A percentile compares a stretch with the other conserved stretches of the same genome.
Evolutionary conservation across 2,329 filamentous ascomycete species (phyloP).

Genomic region (Fusarium sulawesiense): DNA sequence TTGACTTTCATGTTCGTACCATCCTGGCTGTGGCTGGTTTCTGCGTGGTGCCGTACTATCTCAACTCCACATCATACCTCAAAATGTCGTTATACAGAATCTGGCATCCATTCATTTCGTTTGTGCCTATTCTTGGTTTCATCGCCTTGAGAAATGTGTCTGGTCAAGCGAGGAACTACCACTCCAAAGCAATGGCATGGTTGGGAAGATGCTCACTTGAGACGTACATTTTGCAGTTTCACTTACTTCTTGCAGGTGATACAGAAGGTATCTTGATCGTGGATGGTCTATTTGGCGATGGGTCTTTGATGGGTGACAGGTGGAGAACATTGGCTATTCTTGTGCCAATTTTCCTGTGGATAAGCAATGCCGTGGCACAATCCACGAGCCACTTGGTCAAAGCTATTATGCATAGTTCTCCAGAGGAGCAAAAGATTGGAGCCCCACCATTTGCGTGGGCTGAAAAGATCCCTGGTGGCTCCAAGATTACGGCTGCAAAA

Average conservation of each 20-base stretch:
- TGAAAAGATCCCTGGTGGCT: background rate
- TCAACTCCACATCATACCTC: background rate
- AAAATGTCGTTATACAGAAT: slow-evolving; percentile 55
- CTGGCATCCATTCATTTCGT: slow-evolving; percentile 64
- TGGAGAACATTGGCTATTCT: slow-evolving; percentile 42
- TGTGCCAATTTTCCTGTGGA: slow-evolving; percentile 44
- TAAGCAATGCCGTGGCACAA: slow-evolving; percentile 36
- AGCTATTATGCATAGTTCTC: background rate
- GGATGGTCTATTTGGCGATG: slow-evolving; percentile 36
- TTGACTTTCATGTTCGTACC: slow-evolving; percentile 26
- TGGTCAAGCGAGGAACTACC: slow-evolving; percentile 17
- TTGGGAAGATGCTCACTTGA: slow-evolving; percentile 68
- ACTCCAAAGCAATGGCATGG: slow-evolving; percentile 58
- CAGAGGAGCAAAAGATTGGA: background rate
- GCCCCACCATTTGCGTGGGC: background rate
- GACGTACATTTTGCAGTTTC: slow-evolving; percentile 68
- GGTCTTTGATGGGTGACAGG: slow-evolving; percentile 36
- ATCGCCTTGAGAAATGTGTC: slow-evolving; percentile 61
- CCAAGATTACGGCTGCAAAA: background rate
- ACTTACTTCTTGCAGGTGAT: slow-evolving; percentile 70
- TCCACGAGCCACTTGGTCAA: slow-evolving; percentile 25
- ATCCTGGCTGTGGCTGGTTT: slow-evolving; percentile 49
- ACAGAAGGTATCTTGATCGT: slow-evolving; percentile 60
- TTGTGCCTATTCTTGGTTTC: slow-evolving; percentile 64
- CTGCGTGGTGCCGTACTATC: slow-evolving; percentile 6